Base-by-base conservation (phyloP, 768 basidiomycete species). In the Lentinus brumalis region DNA sequence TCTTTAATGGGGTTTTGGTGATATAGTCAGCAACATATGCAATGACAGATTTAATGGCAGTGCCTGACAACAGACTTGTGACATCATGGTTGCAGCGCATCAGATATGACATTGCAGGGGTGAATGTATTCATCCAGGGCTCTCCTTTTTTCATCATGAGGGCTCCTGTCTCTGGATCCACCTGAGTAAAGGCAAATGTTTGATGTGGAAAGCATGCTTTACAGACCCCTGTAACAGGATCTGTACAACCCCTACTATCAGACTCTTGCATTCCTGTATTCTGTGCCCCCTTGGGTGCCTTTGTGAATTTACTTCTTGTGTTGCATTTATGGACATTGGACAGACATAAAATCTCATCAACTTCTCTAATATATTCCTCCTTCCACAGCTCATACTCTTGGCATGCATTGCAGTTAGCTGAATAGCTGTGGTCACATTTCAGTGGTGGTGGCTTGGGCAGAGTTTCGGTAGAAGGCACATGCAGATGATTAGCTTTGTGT, bases 51-150 rank as follows among this genome's bases (percentile, higher is more conserved):
- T 53, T 53, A 14, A 53, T 53, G 2, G 51, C 51, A 39, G 51
- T 53, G 2, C 51, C 51, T n/a, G 51, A 53, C 32, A 53, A 10
- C n/a, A 53, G 12, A 38, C 51, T 53, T 14, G 51, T 53, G 4
- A 53, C 51, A 53, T 53, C 51, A 53, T 32, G 32, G n/a, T 53
- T 53, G n/a, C 35, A 38, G 5, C 51, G 35, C 9, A 53, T 7
- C n/a, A 40, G n/a, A 21, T 53, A 53, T n/a, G 51, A 38, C 6
- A 39, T 16, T 29, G 46, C 29, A 15, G 46, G 44, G 30, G 44
- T 46, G 47, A 49, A n/a, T 38, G 47, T 49, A 30, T 57, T 57
- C n/a, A 57, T 11, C 56, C 56, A 57, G 1, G 56, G 18, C 29
- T 57, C 56, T 15, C 40, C 40, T 38, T 50, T 50, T n/a, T 41